Percentiles rank a stretch among this genome's conserved stretches.
Conservation (phyloP, 2,329 filamentous ascomycete genomes). For the Trichoderma semiorbis region DNA sequence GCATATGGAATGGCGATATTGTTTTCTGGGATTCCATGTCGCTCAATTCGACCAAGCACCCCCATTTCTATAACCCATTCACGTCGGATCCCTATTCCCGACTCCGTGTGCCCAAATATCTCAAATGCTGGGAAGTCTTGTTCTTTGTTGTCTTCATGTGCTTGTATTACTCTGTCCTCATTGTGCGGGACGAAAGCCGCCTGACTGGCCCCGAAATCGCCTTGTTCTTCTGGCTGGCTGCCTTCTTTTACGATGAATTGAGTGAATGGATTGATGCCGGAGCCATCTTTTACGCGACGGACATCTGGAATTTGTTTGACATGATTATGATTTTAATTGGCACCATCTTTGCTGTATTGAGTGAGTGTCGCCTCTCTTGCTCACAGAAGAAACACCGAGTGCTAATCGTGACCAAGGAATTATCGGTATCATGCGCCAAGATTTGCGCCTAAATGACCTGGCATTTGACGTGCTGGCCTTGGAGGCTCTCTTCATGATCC, state of each 20-base stretch:
- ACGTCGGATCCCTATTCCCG: constrained; percentile 71
- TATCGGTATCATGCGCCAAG: constrained; percentile 44
- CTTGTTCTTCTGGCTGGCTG: constrained; percentile 81
- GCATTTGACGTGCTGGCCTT: constrained; percentile 88
- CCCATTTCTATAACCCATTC: constrained; percentile 68
- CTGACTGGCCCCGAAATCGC: constrained; percentile 68
- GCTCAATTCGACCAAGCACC: constrained; percentile 68
- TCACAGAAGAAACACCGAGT: neutral
- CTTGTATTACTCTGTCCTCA: constrained; percentile 82
- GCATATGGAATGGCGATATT: constrained; percentile 83
- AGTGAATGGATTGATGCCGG: constrained; percentile 84
- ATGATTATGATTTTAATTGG: constrained; percentile 72
- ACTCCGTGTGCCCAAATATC: constrained; percentile 74
- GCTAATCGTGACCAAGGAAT: constrained; percentile 28
- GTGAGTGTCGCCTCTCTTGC: constrained; percentile 47
- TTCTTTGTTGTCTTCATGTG: constrained; percentile 76
- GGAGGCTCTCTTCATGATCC: constrained; percentile 86
- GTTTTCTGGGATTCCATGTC: constrained; percentile 82
- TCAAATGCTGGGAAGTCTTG: constrained; percentile 77
- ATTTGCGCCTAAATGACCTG: constrained; percentile 64
- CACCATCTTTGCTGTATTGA: constrained; percentile 64
- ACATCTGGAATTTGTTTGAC: constrained; percentile 77
- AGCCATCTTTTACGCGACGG: constrained; percentile 77
- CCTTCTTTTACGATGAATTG: constrained; percentile 84
- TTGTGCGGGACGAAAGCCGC: constrained; percentile 63